Base-by-base conservation (phyloP, 2,329 filamentous ascomycete genomes). In the Colletotrichum paranaense region DNA sequence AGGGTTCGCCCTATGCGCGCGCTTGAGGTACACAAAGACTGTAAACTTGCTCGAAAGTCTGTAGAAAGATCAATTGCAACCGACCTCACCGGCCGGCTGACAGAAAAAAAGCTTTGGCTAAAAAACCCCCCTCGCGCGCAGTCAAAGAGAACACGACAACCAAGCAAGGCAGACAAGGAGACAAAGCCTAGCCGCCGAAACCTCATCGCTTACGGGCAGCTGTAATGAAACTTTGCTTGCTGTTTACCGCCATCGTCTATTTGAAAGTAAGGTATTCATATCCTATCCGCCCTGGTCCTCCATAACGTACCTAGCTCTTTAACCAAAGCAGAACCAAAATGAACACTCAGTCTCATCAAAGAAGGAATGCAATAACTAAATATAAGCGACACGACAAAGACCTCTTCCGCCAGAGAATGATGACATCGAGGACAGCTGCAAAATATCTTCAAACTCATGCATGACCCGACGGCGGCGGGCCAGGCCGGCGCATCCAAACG, bases 401-500 rank as follows among this genome's bases (percentile, higher is more conserved):
- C 5, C 2, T 32, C 30, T 32, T 32, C 30, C 30, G 30, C 8
- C 30, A 11, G 30, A 32, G 30, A 32, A 32, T 32, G 30, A 3
- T 32, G 30, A 32, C 30, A 11, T 32, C 30, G 9, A 32, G 30
- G 30, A 32, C 30, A 32, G 30, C 30, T 32, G 30, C 30, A 32
- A 32, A 32, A 32, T 9, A 32, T 9, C 30, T 9, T 42, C 14
- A 12, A 42, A 16, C 14, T 16, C 38, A 42, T 8, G 30, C 38
- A 42, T 2, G 30, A 42, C 11, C 53, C 24, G 6, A 56, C 53
- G 26, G 46, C 46, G 8, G n/a, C 55, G 26, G 60, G 26, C n/a
- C 28, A 52, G 60, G n/a, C 60, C 60, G 60, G 46, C 60, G 19
- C 46, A 53, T 63, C 60, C 22, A 53, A 63, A 63, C 60, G 60